Evolutionary conservation across 176 grass and related monocot species (phyloP), one percentile per base, ranked within the genome.

Genomic region (Neostapfia colusana): DNA sequence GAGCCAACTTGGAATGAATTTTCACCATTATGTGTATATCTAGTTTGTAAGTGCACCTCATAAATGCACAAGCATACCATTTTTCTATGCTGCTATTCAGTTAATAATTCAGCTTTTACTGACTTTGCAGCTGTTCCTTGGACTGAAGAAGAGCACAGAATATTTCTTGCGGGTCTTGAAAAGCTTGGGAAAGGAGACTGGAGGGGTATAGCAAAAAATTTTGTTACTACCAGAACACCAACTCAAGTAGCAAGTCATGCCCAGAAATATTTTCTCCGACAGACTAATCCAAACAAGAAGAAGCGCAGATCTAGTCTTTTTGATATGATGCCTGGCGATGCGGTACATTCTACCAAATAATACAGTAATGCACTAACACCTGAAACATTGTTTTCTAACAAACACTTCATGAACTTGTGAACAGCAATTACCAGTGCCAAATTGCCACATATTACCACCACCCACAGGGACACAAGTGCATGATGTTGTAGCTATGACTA

Each of bases 121-220:
- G n/a, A n/a, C 63, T 82, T 37, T 83, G 40, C 74, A 92, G 89
- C 86, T 64, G 70, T 85, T 49, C 85, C 85, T 82, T 92, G 89
- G 89, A 92, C 89, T 70, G 86, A 92, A 89, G 89, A 92, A 79
- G 89, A 92, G 72, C 89, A 92, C 75, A 79, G 89, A 44, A 88
- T 79, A 79, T 92, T 92, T 79, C 86, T 92, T 74, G 75, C 79
- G 78, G 89, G 89, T 69, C 85, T 92, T 79, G 85, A 92, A 82
- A 92, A 83, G 63, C 79, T 89, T 63, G 89, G 89, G 43, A 92
- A 92, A 53, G 89, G 89, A 60, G 83, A 88, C 45, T 92, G 89
- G 89, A 89, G 83, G 86, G 86, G 86, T 63, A 92, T 92, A 79
- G 79, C 89, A 0, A 84, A 79, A 80, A 85, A 80, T 37, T 92